These are phyloP conservation scores for California macrophylla DNA, from an alignment of 441 rosid species.

Conservation along the genomic window DNA sequence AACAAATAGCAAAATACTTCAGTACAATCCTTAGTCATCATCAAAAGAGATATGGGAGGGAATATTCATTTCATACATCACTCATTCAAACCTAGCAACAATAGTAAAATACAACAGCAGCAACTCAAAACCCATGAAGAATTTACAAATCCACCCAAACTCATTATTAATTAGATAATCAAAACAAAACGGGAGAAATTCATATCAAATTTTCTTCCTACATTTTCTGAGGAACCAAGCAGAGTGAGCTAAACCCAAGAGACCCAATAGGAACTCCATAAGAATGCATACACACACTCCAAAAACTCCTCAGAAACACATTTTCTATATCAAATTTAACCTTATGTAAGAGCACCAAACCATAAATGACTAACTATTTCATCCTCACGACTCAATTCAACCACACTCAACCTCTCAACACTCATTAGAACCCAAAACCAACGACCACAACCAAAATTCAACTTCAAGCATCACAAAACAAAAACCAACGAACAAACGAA, in stretches of 20 bases:
- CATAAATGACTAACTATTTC: background rate
- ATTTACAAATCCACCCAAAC: background rate
- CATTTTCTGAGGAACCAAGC: background rate
- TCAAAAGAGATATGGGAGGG: background rate
- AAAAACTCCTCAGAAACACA: background rate
- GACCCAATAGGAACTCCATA: background rate
- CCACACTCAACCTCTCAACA: constrained; percentile 11
- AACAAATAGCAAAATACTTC: background rate
- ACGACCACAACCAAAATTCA: constrained; percentile 18
- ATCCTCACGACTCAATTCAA: constrained; percentile 15
- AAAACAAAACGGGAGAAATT: background rate
- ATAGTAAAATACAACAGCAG: background rate
- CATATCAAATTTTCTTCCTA: background rate
- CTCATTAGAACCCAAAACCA: constrained; percentile 10
- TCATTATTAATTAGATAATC: constrained; percentile 1
- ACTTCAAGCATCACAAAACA: constrained; percentile 16
- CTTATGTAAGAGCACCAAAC: background rate
- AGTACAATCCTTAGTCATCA: background rate
- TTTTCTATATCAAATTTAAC: background rate
- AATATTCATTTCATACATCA: background rate
- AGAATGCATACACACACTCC: background rate
- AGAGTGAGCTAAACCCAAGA: background rate
- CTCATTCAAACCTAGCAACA: background rate
- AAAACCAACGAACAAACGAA: constrained; percentile 16
- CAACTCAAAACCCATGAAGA: background rate